These are phyloP conservation scores for Neopestalotiopsis sp. DNA, from an alignment of 2,329 filamentous ascomycete species.

Conservation along the genomic window DNA sequence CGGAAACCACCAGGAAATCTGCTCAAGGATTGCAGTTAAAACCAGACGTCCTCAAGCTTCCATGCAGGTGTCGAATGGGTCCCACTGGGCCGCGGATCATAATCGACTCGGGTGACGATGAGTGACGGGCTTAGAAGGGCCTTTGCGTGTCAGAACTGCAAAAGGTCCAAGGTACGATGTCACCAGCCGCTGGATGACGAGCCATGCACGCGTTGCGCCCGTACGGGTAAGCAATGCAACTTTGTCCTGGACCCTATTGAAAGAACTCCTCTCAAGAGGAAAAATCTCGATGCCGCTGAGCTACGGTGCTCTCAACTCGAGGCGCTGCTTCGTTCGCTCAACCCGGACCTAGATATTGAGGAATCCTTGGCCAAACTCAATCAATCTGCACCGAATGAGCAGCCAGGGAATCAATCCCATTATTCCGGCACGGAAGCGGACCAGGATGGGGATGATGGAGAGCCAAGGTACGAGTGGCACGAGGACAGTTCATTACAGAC, in stretches of 20 bases:
- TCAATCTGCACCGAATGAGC: conserved; percentile 9
- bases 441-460: conserved; percentile 9
- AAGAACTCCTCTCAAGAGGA: conserved; percentile 40
- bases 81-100: not conserved
- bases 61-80: not conserved
- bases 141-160: conserved; percentile 27
- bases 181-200: not conserved
- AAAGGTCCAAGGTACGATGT: conserved; percentile 31
- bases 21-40: no score
- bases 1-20: no score
- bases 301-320: conserved; percentile 33
- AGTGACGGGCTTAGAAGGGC: not conserved
- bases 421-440: conserved; percentile 12
- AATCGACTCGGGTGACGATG: not conserved
- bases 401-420: not conserved
- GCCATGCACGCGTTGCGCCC: conserved; percentile 36
- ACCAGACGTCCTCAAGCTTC: no score
- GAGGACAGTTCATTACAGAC: conserved; percentile 19
- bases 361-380: conserved; percentile 20
- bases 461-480: conserved; percentile 27
- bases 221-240: conserved; percentile 35
- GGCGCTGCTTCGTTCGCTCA: conserved; percentile 31
- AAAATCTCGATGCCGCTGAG: conserved; percentile 40
- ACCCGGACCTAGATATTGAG: conserved; percentile 34
- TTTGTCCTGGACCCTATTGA: conserved; percentile 36